Conservation (phyloP, 495 filamentous ascomycete species). For the Aspergillus steynii region DNA sequence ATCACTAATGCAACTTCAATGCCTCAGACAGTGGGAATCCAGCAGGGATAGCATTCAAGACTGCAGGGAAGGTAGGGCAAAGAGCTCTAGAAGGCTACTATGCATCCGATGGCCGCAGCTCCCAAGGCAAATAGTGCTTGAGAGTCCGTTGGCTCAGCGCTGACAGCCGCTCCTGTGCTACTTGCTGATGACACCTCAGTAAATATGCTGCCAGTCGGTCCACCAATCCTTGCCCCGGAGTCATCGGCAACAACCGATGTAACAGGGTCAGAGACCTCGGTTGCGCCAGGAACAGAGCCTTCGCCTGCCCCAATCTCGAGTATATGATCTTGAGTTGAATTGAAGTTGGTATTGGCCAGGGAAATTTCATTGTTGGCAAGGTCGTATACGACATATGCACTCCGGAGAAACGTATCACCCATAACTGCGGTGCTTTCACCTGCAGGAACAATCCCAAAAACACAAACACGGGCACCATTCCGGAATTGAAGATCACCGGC, state of each 20-base stretch:
- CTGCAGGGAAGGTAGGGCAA: background rate
- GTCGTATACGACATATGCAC: conserved; percentile 92
- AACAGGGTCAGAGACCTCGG: conserved; percentile 64
- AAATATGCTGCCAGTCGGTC: conserved; percentile 22
- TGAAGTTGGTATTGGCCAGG: conserved; percentile 83
- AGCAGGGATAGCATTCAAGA: background rate
- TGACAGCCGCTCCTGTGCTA: conserved; percentile 21
- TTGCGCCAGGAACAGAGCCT: conserved; percentile 68
- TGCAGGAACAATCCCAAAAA: conserved; percentile 77
- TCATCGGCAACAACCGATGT: conserved; percentile 41
- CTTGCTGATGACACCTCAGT: conserved; percentile 19
- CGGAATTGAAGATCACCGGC: conserved; percentile 56
- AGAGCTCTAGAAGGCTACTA: conserved; percentile 19
- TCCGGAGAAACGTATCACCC: conserved; percentile 91
- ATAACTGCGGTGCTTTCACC: conserved; percentile 67
- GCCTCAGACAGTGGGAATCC: background rate
- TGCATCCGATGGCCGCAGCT: conserved; percentile 29
- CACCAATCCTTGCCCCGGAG: conserved; percentile 39
- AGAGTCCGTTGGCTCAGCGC: conserved; percentile 20
- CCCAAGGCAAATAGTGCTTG: conserved; percentile 28
- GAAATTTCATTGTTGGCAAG: conserved; percentile 85
- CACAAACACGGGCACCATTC: conserved; percentile 63
- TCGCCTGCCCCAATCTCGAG: conserved; percentile 70
- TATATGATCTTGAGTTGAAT: conserved; percentile 63
- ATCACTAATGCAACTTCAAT: too few species aligned